phyloP scores from a whole-genome alignment of 441 rosid genomes.

The Biscutella laevigata region DNA sequence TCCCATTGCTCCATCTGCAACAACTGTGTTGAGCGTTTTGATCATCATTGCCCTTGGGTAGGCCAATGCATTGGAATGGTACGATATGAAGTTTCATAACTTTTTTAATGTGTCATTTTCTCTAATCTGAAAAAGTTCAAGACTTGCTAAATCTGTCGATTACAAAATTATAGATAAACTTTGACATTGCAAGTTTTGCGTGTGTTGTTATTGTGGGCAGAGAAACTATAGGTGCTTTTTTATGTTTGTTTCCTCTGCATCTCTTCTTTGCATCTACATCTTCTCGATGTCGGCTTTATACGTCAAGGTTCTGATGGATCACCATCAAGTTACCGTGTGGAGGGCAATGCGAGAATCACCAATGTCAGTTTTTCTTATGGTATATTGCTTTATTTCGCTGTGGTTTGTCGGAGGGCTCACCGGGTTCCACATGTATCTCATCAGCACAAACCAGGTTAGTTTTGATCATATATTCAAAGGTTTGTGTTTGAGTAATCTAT shows the following conservation, averaged over 20 bases:
- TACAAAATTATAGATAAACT: neutral
- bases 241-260: slow-evolving; percentile 81
- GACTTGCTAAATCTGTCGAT: neutral
- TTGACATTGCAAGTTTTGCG: neutral
- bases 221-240: slow-evolving; percentile 96
- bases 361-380: slow-evolving; percentile 69
- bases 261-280: slow-evolving; percentile 84
- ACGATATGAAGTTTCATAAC: slow-evolving; percentile 3
- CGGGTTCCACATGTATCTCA: slow-evolving; percentile 86
- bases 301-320: slow-evolving; percentile 76
- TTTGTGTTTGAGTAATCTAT: neutral
- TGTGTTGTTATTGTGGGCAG: slow-evolving; percentile 35
- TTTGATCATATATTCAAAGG: neutral
- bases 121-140: too few relatives aligned
- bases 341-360: slow-evolving; percentile 87
- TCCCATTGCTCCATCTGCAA: slow-evolving; percentile 92
- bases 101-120: too few relatives aligned
- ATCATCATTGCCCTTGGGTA: slow-evolving; percentile 96
- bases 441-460: slow-evolving; percentile 81
- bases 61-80: slow-evolving; percentile 95
- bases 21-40: slow-evolving; percentile 83
- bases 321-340: slow-evolving; percentile 62
- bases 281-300: slow-evolving; percentile 75
- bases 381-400: slow-evolving; percentile 67
- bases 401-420: slow-evolving; percentile 99